Percentiles rank a stretch among this genome's conserved stretches.
phyloP scores from a whole-genome alignment of 1,139 yeast genomes.

The Candida frijolesensis region DNA sequence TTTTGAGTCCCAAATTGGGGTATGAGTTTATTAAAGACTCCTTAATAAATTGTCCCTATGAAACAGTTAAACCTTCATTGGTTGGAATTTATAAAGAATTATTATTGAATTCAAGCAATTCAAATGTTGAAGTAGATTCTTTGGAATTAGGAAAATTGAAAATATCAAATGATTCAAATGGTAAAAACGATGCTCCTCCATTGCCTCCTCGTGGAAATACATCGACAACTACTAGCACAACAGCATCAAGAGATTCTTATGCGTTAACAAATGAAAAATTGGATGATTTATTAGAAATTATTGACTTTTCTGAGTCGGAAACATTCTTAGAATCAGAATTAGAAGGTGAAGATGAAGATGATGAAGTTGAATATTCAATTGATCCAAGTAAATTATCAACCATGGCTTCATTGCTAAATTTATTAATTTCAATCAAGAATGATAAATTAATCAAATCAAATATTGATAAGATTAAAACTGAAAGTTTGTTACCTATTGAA shows the following conservation, averaged over 20 bases:
- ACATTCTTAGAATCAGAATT: slow-evolving; percentile 22
- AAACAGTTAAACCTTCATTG: slow-evolving; percentile 56
- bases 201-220: slow-evolving; percentile 22
- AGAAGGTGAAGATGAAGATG: no score
- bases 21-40: slow-evolving; percentile 68
- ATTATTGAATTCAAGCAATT: slow-evolving; percentile 28
- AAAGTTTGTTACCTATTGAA: neutral
- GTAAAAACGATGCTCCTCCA: slow-evolving; percentile 14
- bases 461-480: slow-evolving; percentile 13
- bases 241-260: slow-evolving; percentile 24
- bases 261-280: slow-evolving; percentile 39
- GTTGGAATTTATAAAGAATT: slow-evolving; percentile 71
- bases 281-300: slow-evolving; percentile 40
- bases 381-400: slow-evolving; percentile 38
- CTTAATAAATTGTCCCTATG: slow-evolving; percentile 68
- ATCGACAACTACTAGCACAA: slow-evolving; percentile 21
- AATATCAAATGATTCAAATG: neutral
- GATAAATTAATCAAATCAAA: slow-evolving; percentile 17
- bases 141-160: slow-evolving; percentile 10
- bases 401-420: slow-evolving; percentile 56
- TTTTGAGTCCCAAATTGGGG: slow-evolving; percentile 58
- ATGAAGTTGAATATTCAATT: slow-evolving; percentile 17
- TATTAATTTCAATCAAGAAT: slow-evolving; percentile 47
- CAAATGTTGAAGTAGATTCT: slow-evolving; percentile 7
- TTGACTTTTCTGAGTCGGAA: slow-evolving; percentile 33